A percentile compares a stretch with the other conserved stretches of the same genome.
Conservation (phyloP, 768 basidiomycete genomes). For the Clitopilus hobsonii region DNA sequence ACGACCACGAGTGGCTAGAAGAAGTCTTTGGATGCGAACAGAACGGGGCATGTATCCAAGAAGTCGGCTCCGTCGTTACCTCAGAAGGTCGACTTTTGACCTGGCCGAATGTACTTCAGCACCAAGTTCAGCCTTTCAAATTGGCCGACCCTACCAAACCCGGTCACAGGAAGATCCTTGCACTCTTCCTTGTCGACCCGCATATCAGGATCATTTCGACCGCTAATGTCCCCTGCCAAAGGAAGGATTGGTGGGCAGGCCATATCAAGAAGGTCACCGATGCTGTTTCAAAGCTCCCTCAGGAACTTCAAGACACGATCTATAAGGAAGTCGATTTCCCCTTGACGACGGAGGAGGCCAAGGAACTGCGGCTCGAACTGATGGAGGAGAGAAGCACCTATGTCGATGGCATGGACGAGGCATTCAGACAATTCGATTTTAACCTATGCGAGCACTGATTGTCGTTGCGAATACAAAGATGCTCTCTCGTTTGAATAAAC, state of each 20-base stretch:
- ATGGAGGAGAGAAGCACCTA: too few relatives aligned
- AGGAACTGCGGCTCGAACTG: too few relatives aligned
- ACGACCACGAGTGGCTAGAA: constrained; percentile 22
- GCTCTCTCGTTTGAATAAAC: too few relatives aligned
- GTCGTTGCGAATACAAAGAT: too few relatives aligned
- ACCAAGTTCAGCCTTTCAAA: constrained; percentile 31
- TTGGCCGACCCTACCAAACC: constrained; percentile 29
- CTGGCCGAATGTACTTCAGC: constrained; percentile 39
- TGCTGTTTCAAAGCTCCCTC: too few relatives aligned
- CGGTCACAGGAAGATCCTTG: constrained; percentile 35
- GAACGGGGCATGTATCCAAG: constrained; percentile 18
- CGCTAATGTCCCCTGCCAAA: constrained; percentile 4
- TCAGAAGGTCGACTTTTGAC: constrained; percentile 29
- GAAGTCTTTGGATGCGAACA: constrained; percentile 21
- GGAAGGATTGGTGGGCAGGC: constrained; percentile 21
- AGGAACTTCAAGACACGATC: too few relatives aligned
- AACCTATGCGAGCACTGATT: too few relatives aligned
- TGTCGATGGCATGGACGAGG: too few relatives aligned
- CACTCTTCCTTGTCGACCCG: constrained; percentile 21
- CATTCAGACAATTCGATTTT: too few relatives aligned
- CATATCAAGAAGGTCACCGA: too few relatives aligned
- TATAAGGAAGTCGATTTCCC: too few relatives aligned
- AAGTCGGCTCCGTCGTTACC: constrained; percentile 28
- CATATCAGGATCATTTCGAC: constrained; percentile 6
- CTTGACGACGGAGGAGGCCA: too few relatives aligned